phyloP scores from a whole-genome alignment of 2,329 filamentous ascomycete species.

The Penicillium sclerotiorum region DNA sequence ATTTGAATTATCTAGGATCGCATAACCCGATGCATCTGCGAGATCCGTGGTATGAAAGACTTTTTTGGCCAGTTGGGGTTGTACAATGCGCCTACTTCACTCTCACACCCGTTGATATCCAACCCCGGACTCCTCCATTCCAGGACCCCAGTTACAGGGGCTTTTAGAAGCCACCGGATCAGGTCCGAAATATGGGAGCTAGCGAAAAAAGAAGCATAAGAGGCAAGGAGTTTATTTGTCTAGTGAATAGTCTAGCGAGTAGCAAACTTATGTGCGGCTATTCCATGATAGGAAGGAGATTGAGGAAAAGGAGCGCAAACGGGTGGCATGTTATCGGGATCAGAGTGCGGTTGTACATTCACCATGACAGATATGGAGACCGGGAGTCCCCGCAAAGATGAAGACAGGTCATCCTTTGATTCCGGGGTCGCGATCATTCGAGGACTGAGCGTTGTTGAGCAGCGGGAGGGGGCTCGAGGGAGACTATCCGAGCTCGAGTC shows the following conservation, averaged over 20 bases:
- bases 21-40: conserved; percentile 10
- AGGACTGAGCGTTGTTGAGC: conserved; percentile 17
- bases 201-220: not conserved
- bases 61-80: conserved; percentile 5
- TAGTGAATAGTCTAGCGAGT: too few species aligned
- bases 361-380: not conserved
- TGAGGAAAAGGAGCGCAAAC: conserved; percentile 10
- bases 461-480: conserved; percentile 13
- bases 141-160: not conserved
- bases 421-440: conserved; percentile 10
- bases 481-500: conserved; percentile 14
- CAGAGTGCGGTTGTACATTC: not conserved
- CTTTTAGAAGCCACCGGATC: too few species aligned
- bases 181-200: too few species aligned
- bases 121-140: conserved; percentile 13
- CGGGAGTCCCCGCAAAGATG: not conserved
- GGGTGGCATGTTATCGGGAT: not conserved
- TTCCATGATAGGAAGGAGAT: conserved; percentile 2
- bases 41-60: conserved; percentile 5
- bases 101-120: conserved; percentile 18
- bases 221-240: not conserved
- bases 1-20: conserved; percentile 1
- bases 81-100: conserved; percentile 18
- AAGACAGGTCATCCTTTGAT: conserved; percentile 10
- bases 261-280: not conserved